Percentiles rank a stretch among this genome's conserved stretches.
These are phyloP conservation scores for Aspergillus kassunensis DNA, from an alignment of 495 filamentous ascomycete genomes.

Conservation along the genomic window DNA sequence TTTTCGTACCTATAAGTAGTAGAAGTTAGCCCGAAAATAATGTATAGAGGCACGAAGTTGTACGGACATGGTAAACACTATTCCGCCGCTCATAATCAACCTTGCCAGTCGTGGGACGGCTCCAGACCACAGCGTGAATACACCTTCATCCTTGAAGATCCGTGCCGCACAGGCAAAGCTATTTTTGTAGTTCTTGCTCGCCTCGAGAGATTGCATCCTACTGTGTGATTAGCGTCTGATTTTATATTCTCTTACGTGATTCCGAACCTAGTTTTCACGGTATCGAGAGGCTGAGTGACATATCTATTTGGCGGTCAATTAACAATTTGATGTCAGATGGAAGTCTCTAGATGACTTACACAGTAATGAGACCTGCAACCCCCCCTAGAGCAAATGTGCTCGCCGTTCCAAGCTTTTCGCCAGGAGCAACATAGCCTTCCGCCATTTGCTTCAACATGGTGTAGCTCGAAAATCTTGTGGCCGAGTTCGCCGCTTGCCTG, in stretches of 20 bases:
- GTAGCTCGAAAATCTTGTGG: conserved; percentile 84
- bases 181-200: conserved; percentile 77
- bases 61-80: conserved; percentile 91
- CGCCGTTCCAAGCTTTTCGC: conserved; percentile 87
- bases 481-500: conserved; percentile 90
- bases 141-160: conserved; percentile 84
- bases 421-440: conserved; percentile 85
- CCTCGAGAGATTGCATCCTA: conserved; percentile 96
- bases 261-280: conserved; percentile 78
- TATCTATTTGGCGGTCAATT: conserved; percentile 36
- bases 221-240: conserved; percentile 11
- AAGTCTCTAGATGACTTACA: conserved; percentile 53
- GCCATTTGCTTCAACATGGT: conserved; percentile 87
- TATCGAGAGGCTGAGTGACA: conserved; percentile 85
- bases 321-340: neutral
- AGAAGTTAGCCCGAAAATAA: neutral
- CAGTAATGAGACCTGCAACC: conserved; percentile 85
- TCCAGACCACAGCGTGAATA: conserved; percentile 91
- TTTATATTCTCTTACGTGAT: neutral
- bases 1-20: conserved; percentile 74
- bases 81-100: conserved; percentile 85
- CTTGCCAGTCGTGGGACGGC: conserved; percentile 80
- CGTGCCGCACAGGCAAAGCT: conserved; percentile 77
- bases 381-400: conserved; percentile 91
- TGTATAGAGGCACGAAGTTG: neutral